Conservation (phyloP, 768 basidiomycete genomes). For the Xerocomus brunneocitrinus region DNA sequence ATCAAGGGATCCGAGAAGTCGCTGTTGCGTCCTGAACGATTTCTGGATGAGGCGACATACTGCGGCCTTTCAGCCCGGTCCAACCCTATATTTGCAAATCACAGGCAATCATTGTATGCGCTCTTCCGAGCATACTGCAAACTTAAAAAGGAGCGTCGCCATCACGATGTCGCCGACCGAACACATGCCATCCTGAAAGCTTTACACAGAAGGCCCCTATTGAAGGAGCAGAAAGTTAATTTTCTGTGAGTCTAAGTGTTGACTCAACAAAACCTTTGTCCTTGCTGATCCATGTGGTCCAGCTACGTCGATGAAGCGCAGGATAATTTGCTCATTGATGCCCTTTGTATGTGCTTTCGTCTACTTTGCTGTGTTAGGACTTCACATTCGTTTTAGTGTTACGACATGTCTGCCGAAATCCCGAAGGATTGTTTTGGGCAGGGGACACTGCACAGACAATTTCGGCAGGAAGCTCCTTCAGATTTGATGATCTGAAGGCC, state of each 20-base stretch:
- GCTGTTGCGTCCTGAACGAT: slow-evolving; percentile 30
- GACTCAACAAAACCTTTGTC: background rate
- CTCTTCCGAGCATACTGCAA: slow-evolving; percentile 51
- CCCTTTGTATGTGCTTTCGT: slow-evolving; percentile 39
- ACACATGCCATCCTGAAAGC: slow-evolving; percentile 46
- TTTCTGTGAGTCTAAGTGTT: slow-evolving; percentile 41
- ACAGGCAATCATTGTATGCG: slow-evolving; percentile 45
- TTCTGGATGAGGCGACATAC: slow-evolving; percentile 45
- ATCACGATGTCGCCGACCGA: slow-evolving; percentile 61
- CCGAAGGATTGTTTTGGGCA: slow-evolving; percentile 70
- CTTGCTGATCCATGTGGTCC: background rate
- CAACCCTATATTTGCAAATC: slow-evolving; percentile 50
- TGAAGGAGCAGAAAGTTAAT: slow-evolving; percentile 46
- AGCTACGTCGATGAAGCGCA: slow-evolving; percentile 73
- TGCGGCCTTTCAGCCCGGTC: slow-evolving; percentile 44
- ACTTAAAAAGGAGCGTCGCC: slow-evolving; percentile 37
- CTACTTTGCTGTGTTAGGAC: background rate
- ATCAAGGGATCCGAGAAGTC: slow-evolving; percentile 67
- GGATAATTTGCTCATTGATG: slow-evolving; percentile 66
- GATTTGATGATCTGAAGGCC: slow-evolving; percentile 67
- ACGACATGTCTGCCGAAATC: slow-evolving; percentile 56
- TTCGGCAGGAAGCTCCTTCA: slow-evolving; percentile 65
- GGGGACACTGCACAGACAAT: slow-evolving; percentile 81
- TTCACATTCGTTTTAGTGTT: slow-evolving; percentile 43
- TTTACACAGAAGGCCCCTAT: slow-evolving; percentile 23